Conservation (phyloP, 495 filamentous ascomycete species). For the Mytilinidion resinicola region DNA sequence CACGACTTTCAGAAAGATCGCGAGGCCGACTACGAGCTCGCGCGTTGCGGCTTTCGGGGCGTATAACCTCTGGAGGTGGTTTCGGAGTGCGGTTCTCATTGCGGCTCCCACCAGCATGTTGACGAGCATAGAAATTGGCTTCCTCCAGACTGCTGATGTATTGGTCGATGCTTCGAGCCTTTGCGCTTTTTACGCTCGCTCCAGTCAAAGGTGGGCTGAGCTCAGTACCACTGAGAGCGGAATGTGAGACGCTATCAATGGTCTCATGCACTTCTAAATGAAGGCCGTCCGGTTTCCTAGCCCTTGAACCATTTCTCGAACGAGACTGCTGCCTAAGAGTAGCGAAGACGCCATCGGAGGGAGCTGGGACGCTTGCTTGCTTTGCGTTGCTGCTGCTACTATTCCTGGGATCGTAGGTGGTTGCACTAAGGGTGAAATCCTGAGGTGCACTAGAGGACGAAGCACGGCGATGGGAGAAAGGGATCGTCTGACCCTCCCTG, state of each 20-base stretch:
- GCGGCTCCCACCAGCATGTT: slow-evolving; percentile 50
- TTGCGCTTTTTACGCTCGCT: slow-evolving; percentile 31
- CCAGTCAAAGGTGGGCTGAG: slow-evolving; percentile 35
- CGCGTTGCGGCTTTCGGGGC: slow-evolving; percentile 18
- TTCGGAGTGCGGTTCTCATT: slow-evolving; percentile 11
- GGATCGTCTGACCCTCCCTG: slow-evolving; percentile 22
- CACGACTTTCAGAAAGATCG: slow-evolving; percentile 63
- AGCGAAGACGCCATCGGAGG: slow-evolving; percentile 49
- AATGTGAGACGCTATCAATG: slow-evolving; percentile 9
- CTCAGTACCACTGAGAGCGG: slow-evolving; percentile 1
- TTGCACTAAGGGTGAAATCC: slow-evolving; percentile 23
- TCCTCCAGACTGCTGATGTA: slow-evolving; percentile 84
- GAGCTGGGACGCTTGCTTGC: slow-evolving; percentile 49
- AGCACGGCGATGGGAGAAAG: slow-evolving; percentile 20
- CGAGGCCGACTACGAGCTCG: slow-evolving; percentile 44
- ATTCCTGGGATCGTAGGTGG: slow-evolving; percentile 24
- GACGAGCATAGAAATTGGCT: slow-evolving; percentile 57
- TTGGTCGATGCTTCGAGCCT: slow-evolving; percentile 65
- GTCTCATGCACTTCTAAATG: slow-evolving; percentile 41
- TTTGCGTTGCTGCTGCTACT: slow-evolving; percentile 12
- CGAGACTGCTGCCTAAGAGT: slow-evolving; percentile 49
- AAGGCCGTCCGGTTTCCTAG: slow-evolving; percentile 75
- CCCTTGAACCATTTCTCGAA: slow-evolving; percentile 62
- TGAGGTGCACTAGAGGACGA: slow-evolving; percentile 13
- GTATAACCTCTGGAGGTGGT: slow-evolving; percentile 29